Evolutionary conservation across 129 eudicot genomes (phyloP).

Genomic region (Tagetes patula): DNA sequence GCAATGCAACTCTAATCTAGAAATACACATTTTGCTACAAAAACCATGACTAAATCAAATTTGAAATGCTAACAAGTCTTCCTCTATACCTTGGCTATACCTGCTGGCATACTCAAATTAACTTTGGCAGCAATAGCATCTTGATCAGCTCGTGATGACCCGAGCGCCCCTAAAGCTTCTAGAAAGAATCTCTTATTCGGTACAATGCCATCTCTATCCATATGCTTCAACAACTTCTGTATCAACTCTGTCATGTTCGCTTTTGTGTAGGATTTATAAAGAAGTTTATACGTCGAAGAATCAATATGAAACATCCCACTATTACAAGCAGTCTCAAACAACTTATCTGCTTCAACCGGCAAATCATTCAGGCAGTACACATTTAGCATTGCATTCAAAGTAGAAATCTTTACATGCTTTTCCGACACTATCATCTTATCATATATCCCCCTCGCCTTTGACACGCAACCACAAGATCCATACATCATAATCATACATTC

Average conservation of each 20-base stretch:
- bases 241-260: slow-evolving; percentile 64
- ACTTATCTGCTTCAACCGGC: slow-evolving; percentile 65
- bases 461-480: slow-evolving; percentile 72
- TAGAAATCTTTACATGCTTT: slow-evolving; percentile 58
- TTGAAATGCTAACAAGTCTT: background rate
- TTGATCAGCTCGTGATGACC: slow-evolving; percentile 42
- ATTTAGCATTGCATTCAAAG: slow-evolving; percentile 85
- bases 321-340: slow-evolving; percentile 55
- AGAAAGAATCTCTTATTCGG: slow-evolving; percentile 81
- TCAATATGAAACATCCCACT: slow-evolving; percentile 41
- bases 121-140: slow-evolving; percentile 18
- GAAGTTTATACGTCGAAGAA: slow-evolving; percentile 83
- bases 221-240: slow-evolving; percentile 52
- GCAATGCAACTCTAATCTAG: too few relatives aligned
- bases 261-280: slow-evolving; percentile 85
- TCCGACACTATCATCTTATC: slow-evolving; percentile 52
- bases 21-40: background rate
- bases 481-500: slow-evolving; percentile 83
- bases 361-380: slow-evolving; percentile 74
- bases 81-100: slow-evolving; percentile 22
- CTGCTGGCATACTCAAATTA: slow-evolving; percentile 9
- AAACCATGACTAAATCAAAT: background rate
- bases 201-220: slow-evolving; percentile 84
- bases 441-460: slow-evolving; percentile 73
- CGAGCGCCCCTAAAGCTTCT: slow-evolving; percentile 74